Evolutionary conservation across 257 asterid genomes (phyloP), one percentile per base, ranked within the genome.

Genomic region (Petunia secreta): DNA sequence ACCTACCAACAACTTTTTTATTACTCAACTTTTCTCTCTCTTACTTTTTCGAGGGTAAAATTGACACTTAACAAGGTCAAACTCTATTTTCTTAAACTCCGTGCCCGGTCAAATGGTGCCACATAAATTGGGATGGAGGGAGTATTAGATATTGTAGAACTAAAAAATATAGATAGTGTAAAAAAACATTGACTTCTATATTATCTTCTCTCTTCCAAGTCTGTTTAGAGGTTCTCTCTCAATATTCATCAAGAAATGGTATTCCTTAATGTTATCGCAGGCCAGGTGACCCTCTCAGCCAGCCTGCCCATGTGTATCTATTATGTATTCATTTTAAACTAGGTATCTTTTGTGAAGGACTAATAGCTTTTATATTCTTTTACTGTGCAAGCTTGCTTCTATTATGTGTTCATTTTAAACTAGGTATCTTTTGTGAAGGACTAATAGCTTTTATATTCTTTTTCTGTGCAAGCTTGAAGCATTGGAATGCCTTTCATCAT

Each of bases 401-500:
- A 38, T 34, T 64, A 37, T 58, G 7, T 65, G 75, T 67, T 59
- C 64, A 39, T 54, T 66, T 64, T n/a, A 48, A 34, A 34, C 53
- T 41, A 63, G 54, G 15, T 40, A 48, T 79, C 80, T 71, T 69
- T 73, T 10, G 52, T 53, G 68, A 63, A 73, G 63, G 79, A 50
- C 37, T 82, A 59, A 75, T 81, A 77, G 63, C 78, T 79, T 79
- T 41, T 81, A 53, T 80, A 14, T 73, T 85, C 80, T 75, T 62
- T 43, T 55, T 80, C 77, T 40, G 6, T 64, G 57, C 81, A 80
- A 95, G 99, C 94, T 95, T 83, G 99, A 95, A 85, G 99, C 98
- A 9, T 84, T 95, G 97, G 98, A 93, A 90, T 85, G 92, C 86
- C 91, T 92, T 83, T 87, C 91, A 55, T 90, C 94, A 55, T 85